These are phyloP conservation scores for Penicillium palitans DNA, from an alignment of 2,329 filamentous ascomycete genomes.

Conservation along the genomic window DNA sequence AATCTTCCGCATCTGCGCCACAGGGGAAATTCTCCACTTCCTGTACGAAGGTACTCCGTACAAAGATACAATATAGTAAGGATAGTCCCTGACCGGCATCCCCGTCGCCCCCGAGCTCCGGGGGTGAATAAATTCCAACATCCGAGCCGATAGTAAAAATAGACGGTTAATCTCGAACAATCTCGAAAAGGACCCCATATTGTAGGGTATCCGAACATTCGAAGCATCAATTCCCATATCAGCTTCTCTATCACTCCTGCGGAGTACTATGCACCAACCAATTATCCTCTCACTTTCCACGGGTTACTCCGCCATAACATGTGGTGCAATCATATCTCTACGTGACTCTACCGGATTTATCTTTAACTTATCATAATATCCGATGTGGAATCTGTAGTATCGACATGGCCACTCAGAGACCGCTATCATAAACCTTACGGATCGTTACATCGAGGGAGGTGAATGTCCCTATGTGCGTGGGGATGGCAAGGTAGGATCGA, in stretches of 20 bases:
- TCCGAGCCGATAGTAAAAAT: not conserved
- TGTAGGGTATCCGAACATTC: not conserved
- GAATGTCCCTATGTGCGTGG: not conserved
- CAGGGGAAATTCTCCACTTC: conserved; percentile 9
- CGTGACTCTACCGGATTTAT: not conserved
- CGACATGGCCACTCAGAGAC: not conserved
- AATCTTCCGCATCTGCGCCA: conserved; percentile 6
- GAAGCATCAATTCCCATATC: not conserved
- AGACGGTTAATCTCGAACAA: not conserved
- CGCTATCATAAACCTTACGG: not conserved
- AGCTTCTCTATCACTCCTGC: not conserved
- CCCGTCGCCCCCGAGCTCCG: not conserved
- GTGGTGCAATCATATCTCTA: not conserved
- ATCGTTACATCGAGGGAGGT: not conserved
- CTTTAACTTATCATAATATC: not conserved
- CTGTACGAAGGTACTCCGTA: not conserved
- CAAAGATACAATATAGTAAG: not conserved
- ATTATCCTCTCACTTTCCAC: not conserved
- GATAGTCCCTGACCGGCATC: not conserved
- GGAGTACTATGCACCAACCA: no score
- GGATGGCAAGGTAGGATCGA: not conserved
- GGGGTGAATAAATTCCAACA: not conserved
- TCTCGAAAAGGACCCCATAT: not conserved
- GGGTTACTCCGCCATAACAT: not conserved
- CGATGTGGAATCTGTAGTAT: not conserved